Conservation (phyloP, 2,329 filamentous ascomycete species). For the Pseudogymnoascus pannorum region DNA sequence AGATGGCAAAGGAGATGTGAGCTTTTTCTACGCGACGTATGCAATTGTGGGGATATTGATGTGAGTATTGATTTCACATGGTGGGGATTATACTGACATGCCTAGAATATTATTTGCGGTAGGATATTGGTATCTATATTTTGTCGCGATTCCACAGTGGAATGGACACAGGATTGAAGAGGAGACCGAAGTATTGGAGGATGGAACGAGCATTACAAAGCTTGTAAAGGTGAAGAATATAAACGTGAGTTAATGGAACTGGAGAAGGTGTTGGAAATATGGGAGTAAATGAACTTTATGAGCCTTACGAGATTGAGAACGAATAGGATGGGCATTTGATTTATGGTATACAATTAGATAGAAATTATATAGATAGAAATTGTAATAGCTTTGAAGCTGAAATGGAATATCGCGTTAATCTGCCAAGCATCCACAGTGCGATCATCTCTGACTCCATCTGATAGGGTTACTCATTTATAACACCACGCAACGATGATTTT, state of each 20-base stretch:
- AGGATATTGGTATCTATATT: constrained; percentile 64
- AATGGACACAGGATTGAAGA: constrained; percentile 57
- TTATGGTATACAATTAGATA: neutral
- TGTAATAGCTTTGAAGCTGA: neutral
- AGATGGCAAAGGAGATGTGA: constrained; percentile 36
- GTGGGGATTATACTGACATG: constrained; percentile 16
- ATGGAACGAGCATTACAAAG: constrained; percentile 61
- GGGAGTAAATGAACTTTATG: neutral
- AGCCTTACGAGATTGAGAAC: neutral
- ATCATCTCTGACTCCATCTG: too few relatives aligned
- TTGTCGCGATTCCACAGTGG: constrained; percentile 50
- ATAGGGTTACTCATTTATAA: neutral
- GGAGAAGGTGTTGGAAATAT: neutral
- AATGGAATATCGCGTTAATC: neutral
- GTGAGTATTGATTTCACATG: constrained; percentile 33
- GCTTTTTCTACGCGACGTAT: constrained; percentile 47
- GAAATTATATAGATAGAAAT: neutral
- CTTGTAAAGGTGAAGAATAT: constrained; percentile 34
- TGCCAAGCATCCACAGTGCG: neutral
- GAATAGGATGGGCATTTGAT: neutral
- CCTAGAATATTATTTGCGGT: constrained; percentile 49
- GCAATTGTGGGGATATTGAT: constrained; percentile 45
- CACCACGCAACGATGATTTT: neutral
- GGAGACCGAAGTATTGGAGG: constrained; percentile 48
- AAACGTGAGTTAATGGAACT: neutral